Evolutionary conservation across 1,139 yeast genomes (phyloP), one percentile per base, ranked within the genome.

Genomic region (Scheffersomyces titani): DNA sequence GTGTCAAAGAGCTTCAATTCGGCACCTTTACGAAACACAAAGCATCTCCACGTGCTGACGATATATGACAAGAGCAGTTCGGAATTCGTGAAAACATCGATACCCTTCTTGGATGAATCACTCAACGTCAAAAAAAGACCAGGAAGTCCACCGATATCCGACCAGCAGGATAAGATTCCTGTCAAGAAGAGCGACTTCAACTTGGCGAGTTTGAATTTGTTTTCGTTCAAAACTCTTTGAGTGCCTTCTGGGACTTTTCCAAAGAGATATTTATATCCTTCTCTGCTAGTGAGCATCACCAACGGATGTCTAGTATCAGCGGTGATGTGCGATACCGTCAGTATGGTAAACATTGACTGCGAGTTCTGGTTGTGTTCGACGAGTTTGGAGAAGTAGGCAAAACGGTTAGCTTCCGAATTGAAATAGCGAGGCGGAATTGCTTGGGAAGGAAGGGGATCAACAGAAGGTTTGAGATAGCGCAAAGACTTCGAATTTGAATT

Each of bases 171-270:
- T 16, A 90, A 63, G 16, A 77, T 77, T 1, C 99, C 99, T 0
- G 97, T 87, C 6, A 93, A 67, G 65, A 91, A 92, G 2, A 93
- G 77, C 44, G 86, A 84, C 55, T 83, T 80, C 45, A 92, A 73
- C 61, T 84, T 87, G 50, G 82, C 82, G 20, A 87, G 73, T 59
- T 82, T 76, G 22, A 86, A 70, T 54, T 83, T 81, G 59, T 81
- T 77, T 57, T 86, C 89, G 58, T 83, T 82, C 53, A 88, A 70
- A 9, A 82, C 75, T 63, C 99, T 77, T 69, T 94, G 99, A 0
- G 92, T 75, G 1, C 98, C 98, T 68, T 92, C 98, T 5, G 96
- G 85, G 3, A 91, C 72, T 56, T 88, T 86, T 1, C 99, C 99
- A 68, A 94, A 83, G 51, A 92, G 72, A 65, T 87, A 90, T 57